phyloP scores from a whole-genome alignment of 495 filamentous ascomycete species.

The Penicillium verhagenii region DNA sequence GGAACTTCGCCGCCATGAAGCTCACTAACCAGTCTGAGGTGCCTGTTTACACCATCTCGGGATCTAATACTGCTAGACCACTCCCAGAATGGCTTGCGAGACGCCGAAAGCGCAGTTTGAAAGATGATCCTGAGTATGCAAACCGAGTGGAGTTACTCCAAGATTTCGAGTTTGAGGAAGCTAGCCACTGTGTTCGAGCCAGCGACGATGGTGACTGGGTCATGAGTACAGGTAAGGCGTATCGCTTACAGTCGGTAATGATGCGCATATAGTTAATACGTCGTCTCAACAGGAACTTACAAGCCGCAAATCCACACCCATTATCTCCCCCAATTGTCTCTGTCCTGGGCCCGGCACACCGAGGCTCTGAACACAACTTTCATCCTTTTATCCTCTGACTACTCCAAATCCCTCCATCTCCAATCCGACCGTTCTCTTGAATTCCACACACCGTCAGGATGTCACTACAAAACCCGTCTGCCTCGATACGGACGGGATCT shows the following conservation, averaged over 20 bases:
- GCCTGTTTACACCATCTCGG: slow-evolving; percentile 94
- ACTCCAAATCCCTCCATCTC: slow-evolving; percentile 90
- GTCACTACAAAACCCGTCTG: slow-evolving; percentile 82
- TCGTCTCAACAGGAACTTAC: slow-evolving; percentile 62
- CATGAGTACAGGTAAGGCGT: slow-evolving; percentile 81
- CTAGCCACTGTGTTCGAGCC: slow-evolving; percentile 85
- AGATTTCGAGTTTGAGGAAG: slow-evolving; percentile 98
- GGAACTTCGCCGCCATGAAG: slow-evolving; percentile 60
- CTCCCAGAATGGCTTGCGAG: slow-evolving; percentile 94
- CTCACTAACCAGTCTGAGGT: slow-evolving; percentile 83
- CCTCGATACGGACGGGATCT: slow-evolving; percentile 92
- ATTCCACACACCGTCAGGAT: slow-evolving; percentile 88
- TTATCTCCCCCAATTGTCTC: slow-evolving; percentile 85
- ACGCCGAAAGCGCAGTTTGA: slow-evolving; percentile 88
- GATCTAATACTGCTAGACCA: slow-evolving; percentile 83
- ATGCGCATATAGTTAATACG: slow-evolving; percentile 9
- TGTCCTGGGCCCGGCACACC: slow-evolving; percentile 92
- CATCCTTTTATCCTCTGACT: slow-evolving; percentile 85
- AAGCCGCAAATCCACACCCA: slow-evolving; percentile 98
- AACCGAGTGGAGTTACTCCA: slow-evolving; percentile 94
- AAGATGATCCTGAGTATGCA: slow-evolving; percentile 88
- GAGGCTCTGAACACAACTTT: slow-evolving; percentile 93
- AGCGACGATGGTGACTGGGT: slow-evolving; percentile 98
- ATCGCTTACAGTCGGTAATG: background rate
- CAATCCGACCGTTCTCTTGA: slow-evolving; percentile 89